phyloP scores from a whole-genome alignment of 441 rosid genomes.

The Bruguiera hainesii region DNA sequence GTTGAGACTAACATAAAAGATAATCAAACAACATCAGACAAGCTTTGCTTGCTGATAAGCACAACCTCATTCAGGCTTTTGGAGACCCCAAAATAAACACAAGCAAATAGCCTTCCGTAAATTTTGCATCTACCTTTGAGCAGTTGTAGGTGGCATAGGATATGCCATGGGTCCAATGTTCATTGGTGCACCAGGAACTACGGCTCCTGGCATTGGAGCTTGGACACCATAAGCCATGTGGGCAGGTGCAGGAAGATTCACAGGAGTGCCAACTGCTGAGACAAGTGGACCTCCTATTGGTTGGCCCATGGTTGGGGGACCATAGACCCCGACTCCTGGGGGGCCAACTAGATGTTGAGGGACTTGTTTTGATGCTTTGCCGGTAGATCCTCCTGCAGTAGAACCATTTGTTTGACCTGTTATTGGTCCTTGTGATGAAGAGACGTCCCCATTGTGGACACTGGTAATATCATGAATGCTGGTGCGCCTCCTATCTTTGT shows the following conservation, averaged over 20 bases:
- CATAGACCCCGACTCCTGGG: conserved; percentile 56
- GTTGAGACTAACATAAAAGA: conserved; percentile 22
- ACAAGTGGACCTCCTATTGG: conserved; percentile 80
- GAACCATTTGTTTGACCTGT: conserved; percentile 79
- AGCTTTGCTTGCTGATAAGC: conserved; percentile 34
- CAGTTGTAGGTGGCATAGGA: conserved; percentile 65
- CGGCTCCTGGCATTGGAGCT: conserved; percentile 62
- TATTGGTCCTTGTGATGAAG: conserved; percentile 79
- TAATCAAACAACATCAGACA: conserved; percentile 28
- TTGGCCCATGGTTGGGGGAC: conserved; percentile 77
- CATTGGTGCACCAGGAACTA: conserved; percentile 82
- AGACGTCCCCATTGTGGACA: conserved; percentile 65
- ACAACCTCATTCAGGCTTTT: conserved; percentile 32
- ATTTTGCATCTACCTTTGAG: conserved; percentile 59
- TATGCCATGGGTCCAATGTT: conserved; percentile 65
- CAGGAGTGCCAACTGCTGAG: conserved; percentile 91
- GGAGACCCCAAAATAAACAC: conserved; percentile 28
- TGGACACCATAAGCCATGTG: conserved; percentile 76
- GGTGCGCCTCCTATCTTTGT: conserved; percentile 94
- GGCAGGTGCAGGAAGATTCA: conserved; percentile 63
- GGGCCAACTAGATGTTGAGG: conserved; percentile 49
- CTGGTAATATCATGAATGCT: conserved; percentile 98
- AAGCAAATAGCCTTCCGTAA: conserved; percentile 34
- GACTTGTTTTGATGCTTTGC: conserved; percentile 55
- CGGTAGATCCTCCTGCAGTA: conserved; percentile 49